phyloP scores from a whole-genome alignment of 2,329 filamentous ascomycete species.

The Hymenoscyphus scutula region DNA sequence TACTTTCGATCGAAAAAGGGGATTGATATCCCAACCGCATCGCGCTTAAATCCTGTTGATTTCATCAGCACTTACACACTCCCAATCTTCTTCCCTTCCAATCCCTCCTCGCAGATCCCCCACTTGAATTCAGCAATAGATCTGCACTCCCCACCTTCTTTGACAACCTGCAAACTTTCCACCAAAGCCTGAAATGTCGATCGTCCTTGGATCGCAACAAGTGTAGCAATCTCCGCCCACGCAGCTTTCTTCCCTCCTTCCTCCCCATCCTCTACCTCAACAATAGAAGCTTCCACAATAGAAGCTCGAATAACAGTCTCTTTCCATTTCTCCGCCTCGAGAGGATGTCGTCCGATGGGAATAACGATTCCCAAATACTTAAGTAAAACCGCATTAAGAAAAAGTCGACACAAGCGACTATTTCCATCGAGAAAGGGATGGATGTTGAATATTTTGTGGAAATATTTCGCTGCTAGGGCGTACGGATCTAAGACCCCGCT shows the following conservation, averaged over 20 bases:
- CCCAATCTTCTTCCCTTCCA: neutral
- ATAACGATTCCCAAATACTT: conserved; percentile 3
- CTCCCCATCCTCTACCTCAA: too few species aligned
- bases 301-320: neutral
- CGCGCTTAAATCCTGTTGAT: too few species aligned
- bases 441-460: neutral
- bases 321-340: neutral
- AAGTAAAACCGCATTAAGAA: neutral
- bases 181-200: neutral
- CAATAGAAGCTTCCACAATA: neutral
- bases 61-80: neutral
- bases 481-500: neutral
- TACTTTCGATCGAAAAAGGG: too few species aligned
- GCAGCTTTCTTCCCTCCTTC: too few species aligned
- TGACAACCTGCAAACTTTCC: neutral
- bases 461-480: neutral
- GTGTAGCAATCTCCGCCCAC: neutral
- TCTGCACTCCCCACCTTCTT: neutral
- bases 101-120: neutral
- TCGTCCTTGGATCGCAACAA: neutral
- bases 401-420: neutral
- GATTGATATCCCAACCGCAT: too few species aligned
- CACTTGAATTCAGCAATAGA: neutral
- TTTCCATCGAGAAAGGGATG: conserved; percentile 9
- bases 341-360: neutral